Evolutionary conservation across 345 rosid genomes (phyloP).

Genomic region (Salix arbutifolia): DNA sequence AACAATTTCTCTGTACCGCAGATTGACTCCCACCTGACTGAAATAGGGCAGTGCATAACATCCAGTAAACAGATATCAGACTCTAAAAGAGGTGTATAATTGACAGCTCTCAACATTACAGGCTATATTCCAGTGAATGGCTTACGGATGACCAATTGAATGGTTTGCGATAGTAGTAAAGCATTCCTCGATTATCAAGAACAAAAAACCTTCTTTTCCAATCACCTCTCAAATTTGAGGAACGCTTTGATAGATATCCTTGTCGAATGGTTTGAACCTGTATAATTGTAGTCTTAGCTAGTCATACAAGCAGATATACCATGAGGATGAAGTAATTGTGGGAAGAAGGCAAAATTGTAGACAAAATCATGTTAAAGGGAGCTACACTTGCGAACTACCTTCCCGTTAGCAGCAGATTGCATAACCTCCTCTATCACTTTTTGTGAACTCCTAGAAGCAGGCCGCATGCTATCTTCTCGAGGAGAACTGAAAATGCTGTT

Average conservation of each 20-base stretch:
- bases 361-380: not conserved
- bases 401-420: slow-evolving; percentile 73
- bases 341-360: not conserved
- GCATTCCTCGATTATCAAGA: slow-evolving; percentile 77
- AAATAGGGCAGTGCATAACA: slow-evolving; percentile 16
- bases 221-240: slow-evolving; percentile 76
- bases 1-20: slow-evolving; percentile 38
- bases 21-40: slow-evolving; percentile 61
- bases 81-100: not conserved
- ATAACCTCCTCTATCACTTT: slow-evolving; percentile 71
- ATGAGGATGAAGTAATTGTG: not conserved
- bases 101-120: not conserved
- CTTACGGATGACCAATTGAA: slow-evolving; percentile 61
- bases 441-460: slow-evolving; percentile 49
- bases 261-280: slow-evolving; percentile 80
- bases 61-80: slow-evolving; percentile 4
- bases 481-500: slow-evolving; percentile 35
- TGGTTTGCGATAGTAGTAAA: slow-evolving; percentile 78
- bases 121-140: slow-evolving; percentile 12
- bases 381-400: slow-evolving; percentile 29
- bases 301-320: not conserved
- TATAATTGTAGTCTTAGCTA: not conserved
- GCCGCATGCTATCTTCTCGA: slow-evolving; percentile 35
- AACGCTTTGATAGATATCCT: slow-evolving; percentile 77
- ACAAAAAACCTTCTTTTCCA: slow-evolving; percentile 85